Evolutionary conservation across 148 eudicot genomes (phyloP), one percentile per base, ranked within the genome.

Genomic region (Silene conica): DNA sequence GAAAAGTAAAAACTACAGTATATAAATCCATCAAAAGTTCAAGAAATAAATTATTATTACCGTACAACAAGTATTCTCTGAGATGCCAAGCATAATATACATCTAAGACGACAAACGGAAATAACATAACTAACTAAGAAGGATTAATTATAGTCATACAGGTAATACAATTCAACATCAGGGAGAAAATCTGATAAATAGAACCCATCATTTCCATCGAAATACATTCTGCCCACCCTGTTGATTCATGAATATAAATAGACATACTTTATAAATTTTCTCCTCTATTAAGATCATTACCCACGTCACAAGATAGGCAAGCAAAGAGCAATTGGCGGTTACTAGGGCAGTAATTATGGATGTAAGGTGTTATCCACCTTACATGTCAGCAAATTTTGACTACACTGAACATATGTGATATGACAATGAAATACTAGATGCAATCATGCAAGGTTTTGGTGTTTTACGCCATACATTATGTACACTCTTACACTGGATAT

Each of bases 1-100:
- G 79, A 70, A 52, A 79, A 46, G 58, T 73, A 76, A 57, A 61
- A 72, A 73, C 60, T 54, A 13, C 8, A 45, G 2, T 56, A 70
- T 58, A 28, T 18, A 28, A 4, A 3, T 23, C 23, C 23, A 45
- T 9, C 26, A 18, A 43, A 50, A 31, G 6, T 64, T 69, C 28
- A 13, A 21, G 23, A 61, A 22, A 8, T 50, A 25, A 54, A 64
- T 43, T 21, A 54, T 3, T 26, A 21, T 31, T 3, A 57, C 16
- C 19, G 31, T 31, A 52, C 0, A 48, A 63, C 54, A 74, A 2
- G 46, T 41, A 15, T 18, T 20, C 45, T 20, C 34, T 45, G 52
- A 73, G 20, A 60, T 23, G 18, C 48, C 18, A 52, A 20, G 23
- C 26, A 55, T 7, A 1, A 38, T 69, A 52, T 23, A 55, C 58